A percentile compares a stretch with the other conserved stretches of the same genome.
Evolutionary conservation across 139 green algal genomes (phyloP).

Genomic region (Chlorella sp.): DNA sequence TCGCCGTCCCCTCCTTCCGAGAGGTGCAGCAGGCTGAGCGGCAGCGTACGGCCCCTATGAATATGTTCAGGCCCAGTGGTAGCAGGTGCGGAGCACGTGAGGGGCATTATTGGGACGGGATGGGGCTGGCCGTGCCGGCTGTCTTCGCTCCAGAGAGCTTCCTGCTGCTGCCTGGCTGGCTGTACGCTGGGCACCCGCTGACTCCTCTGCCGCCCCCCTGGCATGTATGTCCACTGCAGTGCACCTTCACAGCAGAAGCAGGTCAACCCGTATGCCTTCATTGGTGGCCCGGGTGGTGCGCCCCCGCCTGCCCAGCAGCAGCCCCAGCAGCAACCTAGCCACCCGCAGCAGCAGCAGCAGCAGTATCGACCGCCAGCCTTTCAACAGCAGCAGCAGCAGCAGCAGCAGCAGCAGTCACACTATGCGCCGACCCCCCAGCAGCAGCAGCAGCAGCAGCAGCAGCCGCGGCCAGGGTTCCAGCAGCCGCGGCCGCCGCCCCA

Average conservation of each 20-base stretch:
- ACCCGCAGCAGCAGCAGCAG: neutral
- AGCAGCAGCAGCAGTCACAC: neutral
- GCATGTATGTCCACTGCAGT: neutral
- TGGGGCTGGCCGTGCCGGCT: too few relatives aligned
- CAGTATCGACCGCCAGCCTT: neutral
- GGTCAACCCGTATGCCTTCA: constrained; percentile 6
- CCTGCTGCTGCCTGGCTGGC: neutral
- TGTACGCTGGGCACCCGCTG: neutral
- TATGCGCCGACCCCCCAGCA: neutral
- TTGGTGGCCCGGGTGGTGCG: neutral
- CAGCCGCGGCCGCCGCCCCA: neutral
- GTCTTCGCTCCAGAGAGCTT: neutral
- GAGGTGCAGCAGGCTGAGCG: constrained; percentile 34
- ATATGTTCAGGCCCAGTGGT: neutral
- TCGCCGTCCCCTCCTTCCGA: constrained; percentile 37
- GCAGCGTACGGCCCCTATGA: neutral
- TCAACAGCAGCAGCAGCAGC: neutral
- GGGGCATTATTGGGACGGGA: neutral
- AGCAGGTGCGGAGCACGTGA: neutral
- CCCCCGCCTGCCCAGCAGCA: neutral
- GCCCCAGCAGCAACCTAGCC: neutral
- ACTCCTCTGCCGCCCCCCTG: neutral
- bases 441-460: constrained; percentile 15
- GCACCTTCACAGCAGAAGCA: neutral
- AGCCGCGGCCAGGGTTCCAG: neutral